Conservation (phyloP, 768 basidiomycete species). For the Asterophora parasitica region DNA sequence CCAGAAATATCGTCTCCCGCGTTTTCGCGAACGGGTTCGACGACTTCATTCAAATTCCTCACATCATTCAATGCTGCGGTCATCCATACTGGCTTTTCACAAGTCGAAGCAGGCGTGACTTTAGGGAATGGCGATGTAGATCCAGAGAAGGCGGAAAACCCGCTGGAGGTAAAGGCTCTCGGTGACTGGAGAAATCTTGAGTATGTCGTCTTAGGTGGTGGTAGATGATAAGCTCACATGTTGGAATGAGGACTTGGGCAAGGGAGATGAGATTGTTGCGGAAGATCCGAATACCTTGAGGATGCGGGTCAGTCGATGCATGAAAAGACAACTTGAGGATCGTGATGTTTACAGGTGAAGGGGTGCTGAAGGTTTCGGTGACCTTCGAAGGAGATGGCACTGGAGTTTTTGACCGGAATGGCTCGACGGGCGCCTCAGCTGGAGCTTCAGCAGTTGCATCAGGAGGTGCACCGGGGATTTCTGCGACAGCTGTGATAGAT, state of each 20-base stretch:
- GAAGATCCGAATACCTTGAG: constrained; percentile 15
- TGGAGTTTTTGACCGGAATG: constrained; percentile 9
- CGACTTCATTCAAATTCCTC: constrained; percentile 2
- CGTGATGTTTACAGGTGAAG: constrained; percentile 7
- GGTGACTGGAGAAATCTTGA: background rate
- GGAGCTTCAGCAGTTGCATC: too few relatives aligned
- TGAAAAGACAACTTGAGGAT: background rate
- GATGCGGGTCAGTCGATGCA: background rate
- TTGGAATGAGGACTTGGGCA: constrained; percentile 13
- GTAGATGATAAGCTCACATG: constrained; percentile 6
- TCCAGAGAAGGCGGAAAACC: constrained; percentile 37
- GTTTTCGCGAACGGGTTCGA: background rate
- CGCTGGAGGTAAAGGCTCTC: constrained; percentile 17
- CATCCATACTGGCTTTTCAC: constrained; percentile 18
- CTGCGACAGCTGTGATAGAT: too few relatives aligned
- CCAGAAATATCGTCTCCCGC: background rate
- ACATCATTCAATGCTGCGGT: background rate
- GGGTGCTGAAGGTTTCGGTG: constrained; percentile 4
- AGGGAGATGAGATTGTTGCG: constrained; percentile 10
- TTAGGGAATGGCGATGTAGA: constrained; percentile 31
- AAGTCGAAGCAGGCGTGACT: constrained; percentile 14
- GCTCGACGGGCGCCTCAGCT: background rate
- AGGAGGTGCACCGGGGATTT: too few relatives aligned
- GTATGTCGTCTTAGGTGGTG: background rate
- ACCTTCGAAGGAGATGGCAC: constrained; percentile 5